These are phyloP conservation scores for Diaporthe sp. DNA, from an alignment of 2,329 filamentous ascomycete species.

Conservation along the genomic window DNA sequence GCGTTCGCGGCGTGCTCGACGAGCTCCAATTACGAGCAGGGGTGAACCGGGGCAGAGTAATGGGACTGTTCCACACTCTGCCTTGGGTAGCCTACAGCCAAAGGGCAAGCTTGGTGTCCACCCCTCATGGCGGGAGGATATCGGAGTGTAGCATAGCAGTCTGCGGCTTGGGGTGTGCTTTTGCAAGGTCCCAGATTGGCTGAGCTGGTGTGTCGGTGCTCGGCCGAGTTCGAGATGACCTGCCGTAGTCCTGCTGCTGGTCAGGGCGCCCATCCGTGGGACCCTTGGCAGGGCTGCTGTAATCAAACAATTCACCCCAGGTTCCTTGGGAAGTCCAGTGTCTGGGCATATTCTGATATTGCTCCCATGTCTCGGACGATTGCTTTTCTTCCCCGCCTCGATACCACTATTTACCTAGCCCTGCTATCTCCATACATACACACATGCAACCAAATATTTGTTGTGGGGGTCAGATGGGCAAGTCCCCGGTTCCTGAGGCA, in stretches of 20 bases:
- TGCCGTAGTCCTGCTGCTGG: background rate
- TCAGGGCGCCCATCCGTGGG: too few species aligned
- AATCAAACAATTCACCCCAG: background rate
- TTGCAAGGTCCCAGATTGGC: background rate
- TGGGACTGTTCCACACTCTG: background rate
- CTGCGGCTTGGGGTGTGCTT: background rate
- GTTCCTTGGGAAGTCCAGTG: background rate
- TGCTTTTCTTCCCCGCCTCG: background rate
- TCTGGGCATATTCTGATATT: too few species aligned
- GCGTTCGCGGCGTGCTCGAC: background rate
- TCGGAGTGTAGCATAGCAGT: background rate
- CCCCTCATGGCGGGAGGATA: background rate
- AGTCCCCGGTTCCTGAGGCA: background rate
- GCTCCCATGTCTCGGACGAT: background rate
- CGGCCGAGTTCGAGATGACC: background rate
- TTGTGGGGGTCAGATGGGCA: background rate
- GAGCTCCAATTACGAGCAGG: background rate
- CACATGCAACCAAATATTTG: too few species aligned
- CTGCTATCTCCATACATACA: background rate
- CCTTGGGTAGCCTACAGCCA: background rate
- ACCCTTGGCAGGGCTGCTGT: background rate
- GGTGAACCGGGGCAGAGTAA: background rate
- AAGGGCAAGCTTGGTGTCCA: background rate
- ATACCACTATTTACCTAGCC: too few species aligned
- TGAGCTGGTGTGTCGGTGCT: background rate